Conservation (phyloP, 148 eudicot species). For the Camellia lanceoleosa region DNA sequence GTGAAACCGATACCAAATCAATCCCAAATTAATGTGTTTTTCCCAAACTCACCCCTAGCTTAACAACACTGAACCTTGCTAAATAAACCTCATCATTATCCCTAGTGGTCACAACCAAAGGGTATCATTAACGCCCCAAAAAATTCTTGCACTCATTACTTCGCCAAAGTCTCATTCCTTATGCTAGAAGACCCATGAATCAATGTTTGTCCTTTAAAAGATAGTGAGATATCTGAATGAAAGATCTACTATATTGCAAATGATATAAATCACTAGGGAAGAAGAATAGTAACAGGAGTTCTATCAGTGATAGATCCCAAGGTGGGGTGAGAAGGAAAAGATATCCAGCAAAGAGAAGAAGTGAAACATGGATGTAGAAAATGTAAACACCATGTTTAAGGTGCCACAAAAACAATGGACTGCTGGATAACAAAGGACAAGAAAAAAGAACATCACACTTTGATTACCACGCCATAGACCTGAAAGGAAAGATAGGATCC, state of each 20-base stretch:
- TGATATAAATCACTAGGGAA: neutral
- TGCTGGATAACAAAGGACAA: neutral
- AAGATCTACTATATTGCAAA: neutral
- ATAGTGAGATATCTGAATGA: neutral
- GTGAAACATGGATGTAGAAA: neutral
- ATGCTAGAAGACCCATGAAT: neutral
- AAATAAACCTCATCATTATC: neutral
- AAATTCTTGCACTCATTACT: neutral
- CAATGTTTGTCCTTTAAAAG: neutral
- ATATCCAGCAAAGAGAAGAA: neutral
- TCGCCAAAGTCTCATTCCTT: neutral
- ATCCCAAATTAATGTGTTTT: neutral
- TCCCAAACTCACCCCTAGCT: neutral
- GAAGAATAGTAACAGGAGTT: neutral
- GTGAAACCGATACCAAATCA: neutral
- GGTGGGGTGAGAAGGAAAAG: neutral
- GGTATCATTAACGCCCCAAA: neutral
- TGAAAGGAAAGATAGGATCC: neutral
- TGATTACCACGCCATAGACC: neutral
- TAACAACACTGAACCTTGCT: constrained; percentile 2
- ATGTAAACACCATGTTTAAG: neutral
- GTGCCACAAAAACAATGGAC: neutral
- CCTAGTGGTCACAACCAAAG: neutral
- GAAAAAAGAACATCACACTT: constrained; percentile 2
- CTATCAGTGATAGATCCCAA: neutral